phyloP scores from a whole-genome alignment of 2,329 filamentous ascomycete genomes.

The Xylaria hypoxylon region DNA sequence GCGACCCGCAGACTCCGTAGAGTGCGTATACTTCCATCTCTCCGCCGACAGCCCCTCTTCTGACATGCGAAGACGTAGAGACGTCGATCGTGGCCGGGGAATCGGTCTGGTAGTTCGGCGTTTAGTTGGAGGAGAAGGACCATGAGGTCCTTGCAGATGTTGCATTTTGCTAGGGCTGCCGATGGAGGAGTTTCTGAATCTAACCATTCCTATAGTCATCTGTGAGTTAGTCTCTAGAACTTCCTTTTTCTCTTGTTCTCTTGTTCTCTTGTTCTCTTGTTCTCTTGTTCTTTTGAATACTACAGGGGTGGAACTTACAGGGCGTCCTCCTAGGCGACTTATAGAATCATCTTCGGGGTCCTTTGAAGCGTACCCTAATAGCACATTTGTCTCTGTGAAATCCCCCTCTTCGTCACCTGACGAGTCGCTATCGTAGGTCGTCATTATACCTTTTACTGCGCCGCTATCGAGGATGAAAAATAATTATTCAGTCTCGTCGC shows the following conservation, averaged over 20 bases:
- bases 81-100: constrained; percentile 87
- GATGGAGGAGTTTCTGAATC: constrained; percentile 77
- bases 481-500: constrained; percentile 5
- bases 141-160: constrained; percentile 86
- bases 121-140: constrained; percentile 90
- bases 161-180: constrained; percentile 83
- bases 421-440: constrained; percentile 83
- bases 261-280: not conserved
- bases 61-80: constrained; percentile 89
- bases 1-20: constrained; percentile 74
- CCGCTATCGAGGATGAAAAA: not conserved
- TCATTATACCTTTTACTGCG: constrained; percentile 39
- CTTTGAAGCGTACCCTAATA: constrained; percentile 88
- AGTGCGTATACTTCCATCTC: constrained; percentile 82
- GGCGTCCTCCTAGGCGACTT: constrained; percentile 87
- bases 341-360: constrained; percentile 84
- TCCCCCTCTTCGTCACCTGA: constrained; percentile 76
- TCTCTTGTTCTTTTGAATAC: constrained; percentile 1
- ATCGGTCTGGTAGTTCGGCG: constrained; percentile 86
- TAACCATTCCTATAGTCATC: constrained; percentile 78
- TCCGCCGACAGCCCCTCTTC: constrained; percentile 81
- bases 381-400: constrained; percentile 84
- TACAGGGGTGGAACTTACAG: constrained; percentile 68
- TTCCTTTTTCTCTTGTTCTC: not conserved
- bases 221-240: constrained; percentile 38